Conservation (phyloP, 768 basidiomycete species). For the Amanita polypyramis region DNA sequence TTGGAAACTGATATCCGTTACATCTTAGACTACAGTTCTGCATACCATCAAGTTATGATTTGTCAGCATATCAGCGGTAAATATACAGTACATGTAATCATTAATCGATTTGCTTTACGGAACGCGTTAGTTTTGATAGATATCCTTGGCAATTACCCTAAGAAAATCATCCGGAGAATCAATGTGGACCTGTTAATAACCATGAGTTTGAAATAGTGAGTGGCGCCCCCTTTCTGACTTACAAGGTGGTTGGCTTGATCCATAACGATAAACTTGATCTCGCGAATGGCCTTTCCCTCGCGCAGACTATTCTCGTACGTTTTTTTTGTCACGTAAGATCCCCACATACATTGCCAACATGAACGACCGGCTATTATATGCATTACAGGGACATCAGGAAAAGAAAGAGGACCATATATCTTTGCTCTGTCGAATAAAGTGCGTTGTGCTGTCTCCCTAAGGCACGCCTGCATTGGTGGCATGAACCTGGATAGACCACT, state of each 20-base stretch:
- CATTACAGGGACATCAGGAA: slow-evolving; percentile 16
- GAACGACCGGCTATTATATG: slow-evolving; percentile 15
- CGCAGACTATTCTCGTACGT: slow-evolving; percentile 12
- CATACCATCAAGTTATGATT: neutral
- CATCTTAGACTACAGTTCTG: neutral
- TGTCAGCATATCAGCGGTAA: neutral
- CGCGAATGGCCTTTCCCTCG: slow-evolving; percentile 13
- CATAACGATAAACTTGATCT: slow-evolving; percentile 15
- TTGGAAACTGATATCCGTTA: no score
- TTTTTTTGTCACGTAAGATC: slow-evolving; percentile 11
- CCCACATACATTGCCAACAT: slow-evolving; percentile 18
- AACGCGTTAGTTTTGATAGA: no score
- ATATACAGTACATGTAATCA: neutral
- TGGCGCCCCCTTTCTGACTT: slow-evolving; percentile 6
- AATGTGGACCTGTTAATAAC: neutral
- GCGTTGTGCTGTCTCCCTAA: slow-evolving; percentile 12
- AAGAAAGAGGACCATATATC: slow-evolving; percentile 9
- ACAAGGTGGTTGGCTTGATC: slow-evolving; percentile 26
- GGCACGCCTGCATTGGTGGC: slow-evolving; percentile 14
- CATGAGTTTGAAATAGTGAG: neutral
- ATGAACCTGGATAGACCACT: slow-evolving; percentile 11
- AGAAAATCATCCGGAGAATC: neutral
- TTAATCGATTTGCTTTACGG: neutral
- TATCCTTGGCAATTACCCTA: neutral
- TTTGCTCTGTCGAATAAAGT: slow-evolving; percentile 15